phyloP scores from a whole-genome alignment of 2,329 filamentous ascomycete genomes.

The Berkeleyomyces basicola region DNA sequence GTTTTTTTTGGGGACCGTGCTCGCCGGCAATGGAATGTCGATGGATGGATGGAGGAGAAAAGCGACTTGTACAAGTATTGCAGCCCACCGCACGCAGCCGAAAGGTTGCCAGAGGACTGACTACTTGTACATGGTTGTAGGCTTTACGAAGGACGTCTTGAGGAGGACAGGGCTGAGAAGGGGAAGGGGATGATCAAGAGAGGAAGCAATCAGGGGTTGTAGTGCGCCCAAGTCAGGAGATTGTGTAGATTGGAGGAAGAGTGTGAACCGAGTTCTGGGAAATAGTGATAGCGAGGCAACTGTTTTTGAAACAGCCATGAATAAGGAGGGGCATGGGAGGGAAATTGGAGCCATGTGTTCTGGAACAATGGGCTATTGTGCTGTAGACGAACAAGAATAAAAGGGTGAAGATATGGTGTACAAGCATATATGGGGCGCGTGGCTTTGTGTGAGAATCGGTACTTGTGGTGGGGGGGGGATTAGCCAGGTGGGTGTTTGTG shows the following conservation, averaged over 20 bases:
- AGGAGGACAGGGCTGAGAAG: background rate
- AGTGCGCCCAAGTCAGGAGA: background rate
- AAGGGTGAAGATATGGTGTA: background rate
- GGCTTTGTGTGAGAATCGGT: background rate
- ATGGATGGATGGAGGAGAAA: background rate
- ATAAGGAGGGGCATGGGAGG: background rate
- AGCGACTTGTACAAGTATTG: too few species aligned
- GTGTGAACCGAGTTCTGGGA: conserved; percentile 2
- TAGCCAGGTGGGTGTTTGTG: background rate
- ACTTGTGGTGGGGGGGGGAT: background rate
- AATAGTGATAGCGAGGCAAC: conserved; percentile 2
- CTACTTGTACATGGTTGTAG: too few species aligned
- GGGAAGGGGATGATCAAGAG: background rate
- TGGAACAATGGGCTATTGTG: conserved; percentile 2
- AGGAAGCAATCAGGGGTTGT: background rate
- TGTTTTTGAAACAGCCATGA: conserved; percentile 1
- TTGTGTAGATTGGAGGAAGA: background rate
- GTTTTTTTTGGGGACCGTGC: background rate
- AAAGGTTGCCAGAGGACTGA: background rate
- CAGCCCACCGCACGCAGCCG: too few species aligned
- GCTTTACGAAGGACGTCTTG: background rate
- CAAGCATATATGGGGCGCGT: too few species aligned
- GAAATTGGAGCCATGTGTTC: conserved; percentile 1
- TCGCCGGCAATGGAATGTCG: background rate
- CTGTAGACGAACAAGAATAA: background rate